phyloP scores from a whole-genome alignment of 2,329 filamentous ascomycete species.

The Pseudogymnoascus sp. region DNA sequence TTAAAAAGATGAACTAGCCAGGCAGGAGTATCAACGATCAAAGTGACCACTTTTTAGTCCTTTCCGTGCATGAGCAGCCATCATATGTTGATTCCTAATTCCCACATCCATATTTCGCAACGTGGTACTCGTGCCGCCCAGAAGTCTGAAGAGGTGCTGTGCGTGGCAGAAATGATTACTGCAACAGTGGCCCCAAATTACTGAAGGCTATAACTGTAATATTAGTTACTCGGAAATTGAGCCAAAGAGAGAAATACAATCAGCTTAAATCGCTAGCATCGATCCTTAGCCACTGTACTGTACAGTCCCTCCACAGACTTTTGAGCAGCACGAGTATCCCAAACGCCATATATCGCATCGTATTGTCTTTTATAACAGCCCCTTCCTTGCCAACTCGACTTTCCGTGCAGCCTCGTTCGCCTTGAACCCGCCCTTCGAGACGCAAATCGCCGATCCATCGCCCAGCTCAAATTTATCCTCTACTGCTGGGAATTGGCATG shows the following conservation, averaged over 20 bases:
- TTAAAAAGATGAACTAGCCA: neutral
- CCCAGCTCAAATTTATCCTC: constrained; percentile 72
- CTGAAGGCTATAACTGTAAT: no score
- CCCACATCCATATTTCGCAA: neutral
- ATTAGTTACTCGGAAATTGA: no score
- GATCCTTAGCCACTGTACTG: no score
- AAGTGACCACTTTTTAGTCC: neutral
- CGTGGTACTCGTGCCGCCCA: neutral
- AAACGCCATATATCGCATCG: constrained; percentile 2
- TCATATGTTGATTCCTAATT: constrained; percentile 3
- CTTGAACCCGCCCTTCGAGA: constrained; percentile 69
- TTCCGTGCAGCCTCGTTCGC: constrained; percentile 65
- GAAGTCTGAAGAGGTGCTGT: no score
- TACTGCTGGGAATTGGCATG: constrained; percentile 70
- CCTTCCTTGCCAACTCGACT: constrained; percentile 73
- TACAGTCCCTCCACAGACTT: no score
- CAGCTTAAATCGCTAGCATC: no score
- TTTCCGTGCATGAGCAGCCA: neutral
- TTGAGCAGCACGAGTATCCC: neutral
- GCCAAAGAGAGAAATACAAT: no score
- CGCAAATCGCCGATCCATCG: constrained; percentile 66
- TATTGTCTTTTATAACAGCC: constrained; percentile 48
- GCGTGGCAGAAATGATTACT: no score
- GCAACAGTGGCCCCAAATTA: no score
- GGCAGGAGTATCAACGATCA: neutral